Evolutionary conservation across 768 basidiomycete genomes (phyloP), one percentile per base, ranked within the genome.

Genomic region (Austroboletus eburneus): DNA sequence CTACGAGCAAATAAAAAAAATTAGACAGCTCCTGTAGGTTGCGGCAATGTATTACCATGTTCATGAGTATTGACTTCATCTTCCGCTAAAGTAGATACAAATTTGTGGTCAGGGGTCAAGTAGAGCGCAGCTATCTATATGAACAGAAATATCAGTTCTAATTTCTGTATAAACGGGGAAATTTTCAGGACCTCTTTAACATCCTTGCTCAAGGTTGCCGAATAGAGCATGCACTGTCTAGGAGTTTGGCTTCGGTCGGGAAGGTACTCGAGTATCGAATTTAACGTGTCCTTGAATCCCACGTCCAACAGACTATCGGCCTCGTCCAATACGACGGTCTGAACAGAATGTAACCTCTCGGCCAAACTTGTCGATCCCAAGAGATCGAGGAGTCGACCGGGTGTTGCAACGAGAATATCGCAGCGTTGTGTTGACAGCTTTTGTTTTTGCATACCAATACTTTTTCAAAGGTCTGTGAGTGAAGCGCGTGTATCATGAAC

Each of bases 301-400:
- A 84, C 75, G 57, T 88, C 87, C 17, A 88, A 71, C 14, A 89
- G 63, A 27, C 86, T 70, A 61, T 89, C 87, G 10, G 85, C 86
- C 65, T 88, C 86, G 58, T 88, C 86, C 51, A 85, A 69, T 3
- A 87, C 76, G 54, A 85, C 51, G 7, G 71, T 69, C 32, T 70
- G 63, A 7, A 81, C 63, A 23, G 62, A 51, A 5, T 51, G 30
- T 38, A 83, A 59, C 30, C 69, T 65, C 29, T 64, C 46, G 9
- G 50, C 51, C 42, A 80, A 60, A 36, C 57, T 42, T 21, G 67
- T 62, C 32, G 73, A 79, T 56, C 77, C 73, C 34, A 88, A 64
- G 57, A 85, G 81, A 62, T 88, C 87, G 50, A 80, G 69, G 45
- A 89, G 70, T n/a, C 87, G 75, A 41, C 87, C 87, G 4, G 87